Evolutionary conservation across 768 basidiomycete species (phyloP), one percentile per base, ranked within the genome.

Genomic region (Phlebiopsis gigantea): DNA sequence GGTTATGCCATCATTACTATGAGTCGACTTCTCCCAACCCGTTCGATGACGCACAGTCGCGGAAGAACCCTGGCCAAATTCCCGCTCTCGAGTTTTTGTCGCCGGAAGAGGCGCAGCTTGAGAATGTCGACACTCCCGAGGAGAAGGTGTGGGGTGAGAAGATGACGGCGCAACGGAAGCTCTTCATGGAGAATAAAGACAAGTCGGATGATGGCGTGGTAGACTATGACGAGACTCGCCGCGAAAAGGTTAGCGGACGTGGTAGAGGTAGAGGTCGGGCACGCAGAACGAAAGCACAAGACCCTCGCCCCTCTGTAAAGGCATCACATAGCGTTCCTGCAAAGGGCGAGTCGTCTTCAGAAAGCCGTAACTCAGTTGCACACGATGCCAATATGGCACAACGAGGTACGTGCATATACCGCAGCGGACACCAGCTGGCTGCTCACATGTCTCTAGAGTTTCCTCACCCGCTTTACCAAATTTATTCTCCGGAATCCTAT

Each of bases 1-100:
- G 76, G 72, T 69, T 80, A 25, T 65, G 77, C 49, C 76, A 73
- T 62, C 76, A 77, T 60, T 77, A 79, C 63, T 71, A 78, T 62
- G 79, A 81, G 62, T 62, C 62, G 17, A 61, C 69, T 8, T 55
- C 62, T 0, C 57, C 55, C 26, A 78, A 78, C 53, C 73, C 76
- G 1, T 78, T 77, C 62, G 62, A 68, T 24, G 68, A 71, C 48
- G 67, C 70, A 7, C 65, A 68, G 41, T 57, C 69, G 7, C 58
- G 39, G 17, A 57, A 57, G 24, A 53, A 69, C 41, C 66, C 68
- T 2, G 67, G 68, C 24, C 57, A 64, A 46, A 62, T 70, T 10
- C 72, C 73, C 0, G 53, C 61, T 19, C 63, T 75, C 8, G 54
- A 54, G 30, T 30, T 51, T 8, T 60, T 77, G 9, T 62, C 71